A percentile compares a stretch with the other conserved stretches of the same genome.
Conservation (phyloP, 306 rosid species). For the Castanospermum australe region DNA sequence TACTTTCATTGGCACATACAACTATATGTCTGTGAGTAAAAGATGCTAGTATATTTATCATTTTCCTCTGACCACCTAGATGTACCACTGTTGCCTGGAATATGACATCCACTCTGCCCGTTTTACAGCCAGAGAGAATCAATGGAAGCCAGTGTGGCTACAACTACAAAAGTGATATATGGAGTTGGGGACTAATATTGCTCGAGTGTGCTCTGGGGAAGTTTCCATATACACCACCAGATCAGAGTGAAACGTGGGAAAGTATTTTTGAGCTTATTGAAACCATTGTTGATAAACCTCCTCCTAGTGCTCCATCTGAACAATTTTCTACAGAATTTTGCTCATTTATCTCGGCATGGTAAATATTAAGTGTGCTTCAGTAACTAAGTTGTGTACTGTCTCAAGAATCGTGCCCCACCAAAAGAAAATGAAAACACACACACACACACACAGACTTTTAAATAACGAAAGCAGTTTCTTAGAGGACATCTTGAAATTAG, state of each 20-base stretch:
- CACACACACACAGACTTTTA: background rate
- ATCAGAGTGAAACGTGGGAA: conserved; percentile 68
- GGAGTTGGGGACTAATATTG: conserved; percentile 91
- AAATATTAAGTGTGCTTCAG: conserved; percentile 31
- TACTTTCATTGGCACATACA: conserved; percentile 90
- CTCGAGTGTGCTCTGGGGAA: conserved; percentile 92
- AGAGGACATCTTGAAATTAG: conserved; percentile 4
- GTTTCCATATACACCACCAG: conserved; percentile 87
- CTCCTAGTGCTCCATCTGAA: conserved; percentile 83
- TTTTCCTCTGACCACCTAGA: background rate
- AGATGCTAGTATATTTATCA: conserved; percentile 3
- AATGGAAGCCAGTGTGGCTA: conserved; percentile 58
- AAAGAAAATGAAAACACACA: background rate
- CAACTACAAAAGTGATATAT: conserved; percentile 90
- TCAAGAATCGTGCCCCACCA: background rate
- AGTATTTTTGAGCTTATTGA: conserved; percentile 90
- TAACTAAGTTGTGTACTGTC: conserved; percentile 11
- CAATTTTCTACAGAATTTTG: conserved; percentile 86
- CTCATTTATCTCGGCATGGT: conserved; percentile 94
- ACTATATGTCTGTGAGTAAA: conserved; percentile 97
- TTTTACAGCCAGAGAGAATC: conserved; percentile 94
- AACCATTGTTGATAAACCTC: conserved; percentile 74
- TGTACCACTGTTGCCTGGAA: background rate
- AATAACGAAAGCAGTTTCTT: background rate
- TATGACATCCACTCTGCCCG: conserved; percentile 26